Evolutionary conservation across 2,329 filamentous ascomycete species (phyloP), one percentile per base, ranked within the genome.

Genomic region (Colletotrichum caudatum): DNA sequence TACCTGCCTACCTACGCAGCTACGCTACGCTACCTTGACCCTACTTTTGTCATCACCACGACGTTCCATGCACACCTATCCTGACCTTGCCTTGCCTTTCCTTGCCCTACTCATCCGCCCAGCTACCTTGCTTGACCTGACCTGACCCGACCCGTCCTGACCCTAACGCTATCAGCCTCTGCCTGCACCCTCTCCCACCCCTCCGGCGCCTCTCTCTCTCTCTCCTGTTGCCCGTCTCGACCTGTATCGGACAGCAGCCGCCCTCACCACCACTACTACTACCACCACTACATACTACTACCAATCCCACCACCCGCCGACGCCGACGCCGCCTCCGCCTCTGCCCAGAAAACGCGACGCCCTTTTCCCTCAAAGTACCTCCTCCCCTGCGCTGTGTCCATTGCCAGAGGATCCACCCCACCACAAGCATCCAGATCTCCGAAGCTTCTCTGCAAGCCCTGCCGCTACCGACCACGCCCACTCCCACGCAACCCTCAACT

Each of bases 391-490:
- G 69, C 69, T 54, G 66, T 57, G 53, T 35, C 64, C 62, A 35
- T 62, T 58, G 53, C 59, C 71, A 58, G 69, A 65, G 64, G 60
- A 67, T 66, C 73, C 73, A 74, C 73, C 72, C 73, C 73, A 74
- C 73, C 73, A 74, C 64, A 66, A 74, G 59, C 62, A 71, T 68
- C 62, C 63, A 73, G 73, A 74, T 74, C 71, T 74, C 71, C 68
- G 67, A 73, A 74, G 71, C 73, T 74, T 72, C 73, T 71, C 68
- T 71, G 71, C 72, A 69, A 67, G 71, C 60, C 71, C 71, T 74
- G 72, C 72, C 72, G 68, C 71, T 74, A 72, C 70, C 65, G 72
- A 65, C 70, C 66, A 61, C 57, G 69, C 69, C 69, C 69, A 71
- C 69, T 71, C 69, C 65, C 65, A 71, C 69, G 65, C 69, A 72